These are phyloP conservation scores for Lasiodiplodia hormozganensis DNA, from an alignment of 2,329 filamentous ascomycete species.

Conservation along the genomic window DNA sequence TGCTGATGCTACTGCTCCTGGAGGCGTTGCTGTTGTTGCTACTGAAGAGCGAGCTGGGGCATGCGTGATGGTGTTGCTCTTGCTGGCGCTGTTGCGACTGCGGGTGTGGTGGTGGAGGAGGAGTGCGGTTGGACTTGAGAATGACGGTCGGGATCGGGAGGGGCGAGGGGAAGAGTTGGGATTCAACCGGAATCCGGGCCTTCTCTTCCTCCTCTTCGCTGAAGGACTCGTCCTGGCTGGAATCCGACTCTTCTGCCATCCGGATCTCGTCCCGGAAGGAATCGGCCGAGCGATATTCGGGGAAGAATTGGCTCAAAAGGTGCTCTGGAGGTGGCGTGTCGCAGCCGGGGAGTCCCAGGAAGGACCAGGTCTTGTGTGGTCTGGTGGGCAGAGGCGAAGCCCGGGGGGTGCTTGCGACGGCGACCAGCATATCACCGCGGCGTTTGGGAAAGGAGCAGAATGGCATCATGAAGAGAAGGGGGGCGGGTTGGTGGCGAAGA, in stretches of 20 bases:
- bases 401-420: slow-evolving; percentile 4
- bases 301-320: background rate
- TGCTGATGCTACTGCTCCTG: background rate
- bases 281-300: background rate
- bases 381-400: background rate
- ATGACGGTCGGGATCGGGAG: background rate
- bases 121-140: background rate
- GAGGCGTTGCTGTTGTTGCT: background rate
- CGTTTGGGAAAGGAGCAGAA: slow-evolving; percentile 6
- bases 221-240: background rate
- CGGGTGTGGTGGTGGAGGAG: background rate
- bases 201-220: background rate
- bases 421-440: slow-evolving; percentile 11
- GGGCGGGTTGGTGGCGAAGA: background rate
- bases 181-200: background rate
- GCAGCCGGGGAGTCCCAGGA: background rate
- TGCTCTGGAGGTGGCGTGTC: slow-evolving; percentile 8
- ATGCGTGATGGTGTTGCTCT: background rate
- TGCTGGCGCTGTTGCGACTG: background rate
- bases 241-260: background rate
- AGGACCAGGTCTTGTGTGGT: slow-evolving; percentile 13
- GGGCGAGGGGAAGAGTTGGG: background rate
- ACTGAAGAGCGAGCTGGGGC: background rate
- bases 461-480: background rate
- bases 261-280: background rate